These are phyloP conservation scores for Exophiala bonariae DNA, from an alignment of 2,329 filamentous ascomycete genomes.

Conservation along the genomic window DNA sequence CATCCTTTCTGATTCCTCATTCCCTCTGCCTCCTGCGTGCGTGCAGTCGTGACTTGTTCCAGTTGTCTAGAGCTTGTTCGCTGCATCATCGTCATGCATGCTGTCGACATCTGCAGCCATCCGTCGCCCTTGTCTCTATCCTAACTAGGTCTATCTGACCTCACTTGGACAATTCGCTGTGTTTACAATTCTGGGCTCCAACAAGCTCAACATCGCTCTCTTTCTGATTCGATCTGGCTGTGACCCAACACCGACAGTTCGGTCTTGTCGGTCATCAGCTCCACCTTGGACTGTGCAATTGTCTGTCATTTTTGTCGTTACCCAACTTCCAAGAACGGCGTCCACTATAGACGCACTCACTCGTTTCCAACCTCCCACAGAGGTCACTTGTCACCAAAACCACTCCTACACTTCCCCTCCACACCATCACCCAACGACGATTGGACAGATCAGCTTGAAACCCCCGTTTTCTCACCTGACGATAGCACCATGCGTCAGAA, in stretches of 20 bases:
- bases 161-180: constrained; percentile 15
- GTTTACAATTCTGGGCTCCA: constrained; percentile 2
- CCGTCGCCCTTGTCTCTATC: constrained; percentile 7
- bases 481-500: constrained; percentile 25
- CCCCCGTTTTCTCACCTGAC: constrained; percentile 19
- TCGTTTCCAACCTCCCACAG: too few relatives aligned
- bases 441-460: too few relatives aligned
- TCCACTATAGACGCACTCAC: too few relatives aligned
- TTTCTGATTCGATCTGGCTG: background rate
- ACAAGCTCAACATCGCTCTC: constrained; percentile 4
- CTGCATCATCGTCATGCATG: constrained; percentile 18
- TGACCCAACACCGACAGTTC: too few relatives aligned
- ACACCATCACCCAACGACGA: too few relatives aligned
- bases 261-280: too few relatives aligned
- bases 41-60: constrained; percentile 4
- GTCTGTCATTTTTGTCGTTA: too few relatives aligned
- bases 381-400: too few relatives aligned
- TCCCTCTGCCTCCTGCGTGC: background rate
- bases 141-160: constrained; percentile 9
- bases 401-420: too few relatives aligned
- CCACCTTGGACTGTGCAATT: too few relatives aligned
- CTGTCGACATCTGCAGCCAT: constrained; percentile 10
- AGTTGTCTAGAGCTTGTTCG: constrained; percentile 4
- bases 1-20: constrained; percentile 4
- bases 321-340: too few relatives aligned